Conservation (phyloP, 1,284 basidiomycete genomes). For the Agroathelia rolfsii region DNA sequence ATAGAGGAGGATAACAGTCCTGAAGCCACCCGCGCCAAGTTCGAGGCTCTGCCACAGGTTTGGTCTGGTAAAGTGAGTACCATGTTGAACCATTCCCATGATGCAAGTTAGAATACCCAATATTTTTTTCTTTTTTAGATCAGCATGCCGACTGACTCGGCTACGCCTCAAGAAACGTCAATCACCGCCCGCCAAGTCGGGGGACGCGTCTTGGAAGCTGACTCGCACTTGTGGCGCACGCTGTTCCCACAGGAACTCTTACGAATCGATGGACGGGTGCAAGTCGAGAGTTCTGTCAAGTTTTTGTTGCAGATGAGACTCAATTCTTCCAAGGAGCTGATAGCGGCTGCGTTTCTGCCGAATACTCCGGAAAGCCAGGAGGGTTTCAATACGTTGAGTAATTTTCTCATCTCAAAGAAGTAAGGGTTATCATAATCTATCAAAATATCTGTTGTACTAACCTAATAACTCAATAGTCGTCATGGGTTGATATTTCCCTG, state of each 20-base stretch:
- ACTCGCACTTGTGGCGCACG: constrained; percentile 57
- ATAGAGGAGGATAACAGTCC: constrained; percentile 17
- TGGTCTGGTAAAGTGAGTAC: constrained; percentile 62
- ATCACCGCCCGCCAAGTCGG: constrained; percentile 68
- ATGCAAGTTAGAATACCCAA: constrained; percentile 5
- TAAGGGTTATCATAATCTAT: constrained; percentile 29
- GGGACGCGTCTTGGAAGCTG: constrained; percentile 42
- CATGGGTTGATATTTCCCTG: constrained; percentile 84
- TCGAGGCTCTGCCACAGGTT: constrained; percentile 45
- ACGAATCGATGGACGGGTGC: constrained; percentile 75
- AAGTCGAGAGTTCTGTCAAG: constrained; percentile 59
- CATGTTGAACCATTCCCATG: no score
- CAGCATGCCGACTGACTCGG: constrained; percentile 67
- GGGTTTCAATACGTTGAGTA: constrained; percentile 54
- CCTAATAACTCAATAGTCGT: constrained; percentile 39
- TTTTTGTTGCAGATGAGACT: constrained; percentile 70
- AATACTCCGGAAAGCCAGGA: constrained; percentile 30
- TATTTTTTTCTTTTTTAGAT: constrained; percentile 32
- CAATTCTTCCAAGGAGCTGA: constrained; percentile 69
- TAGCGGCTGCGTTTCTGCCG: constrained; percentile 65
- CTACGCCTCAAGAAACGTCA: constrained; percentile 49
- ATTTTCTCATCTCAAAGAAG: constrained; percentile 69
- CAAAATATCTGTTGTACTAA: neutral
- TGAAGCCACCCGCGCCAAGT: constrained; percentile 26
- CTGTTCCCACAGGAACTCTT: constrained; percentile 60